phyloP scores from a whole-genome alignment of 176 grass and related monocot species.

The Avena insularis region DNA sequence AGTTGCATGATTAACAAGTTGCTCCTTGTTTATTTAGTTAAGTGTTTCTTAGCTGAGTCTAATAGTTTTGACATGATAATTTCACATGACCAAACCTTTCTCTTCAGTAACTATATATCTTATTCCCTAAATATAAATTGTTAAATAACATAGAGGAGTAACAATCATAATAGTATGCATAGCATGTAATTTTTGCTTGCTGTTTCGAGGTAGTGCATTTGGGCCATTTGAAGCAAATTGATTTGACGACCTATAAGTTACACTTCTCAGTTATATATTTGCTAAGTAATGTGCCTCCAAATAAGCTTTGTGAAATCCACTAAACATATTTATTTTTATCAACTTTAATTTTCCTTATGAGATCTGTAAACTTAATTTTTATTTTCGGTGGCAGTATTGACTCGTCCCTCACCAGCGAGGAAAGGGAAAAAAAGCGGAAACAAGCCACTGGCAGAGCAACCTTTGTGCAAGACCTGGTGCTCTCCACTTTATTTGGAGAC shows the following conservation, averaged over 20 bases:
- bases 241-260: constrained; percentile 4
- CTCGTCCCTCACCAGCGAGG: constrained; percentile 75
- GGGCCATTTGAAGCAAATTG: not conserved
- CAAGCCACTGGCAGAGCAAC: constrained; percentile 75
- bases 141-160: constrained; percentile 10
- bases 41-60: not conserved
- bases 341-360: not conserved
- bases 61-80: not conserved
- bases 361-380: not conserved
- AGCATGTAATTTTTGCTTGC: not conserved
- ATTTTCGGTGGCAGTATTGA: constrained; percentile 65
- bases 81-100: constrained; percentile 1
- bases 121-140: not conserved
- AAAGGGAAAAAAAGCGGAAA: constrained; percentile 91
- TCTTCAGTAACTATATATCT: constrained; percentile 1
- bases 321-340: not conserved
- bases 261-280: not conserved
- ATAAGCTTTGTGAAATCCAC: not conserved
- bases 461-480: constrained; percentile 78
- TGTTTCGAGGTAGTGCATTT: not conserved
- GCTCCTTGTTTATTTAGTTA: not conserved
- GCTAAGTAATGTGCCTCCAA: constrained; percentile 1
- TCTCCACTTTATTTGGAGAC: constrained; percentile 85
- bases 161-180: not conserved
- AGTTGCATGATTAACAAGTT: not conserved